Evolutionary conservation across 2,329 filamentous ascomycete genomes (phyloP), one percentile per base, ranked within the genome.

Genomic region (Fusarium pininemorale): DNA sequence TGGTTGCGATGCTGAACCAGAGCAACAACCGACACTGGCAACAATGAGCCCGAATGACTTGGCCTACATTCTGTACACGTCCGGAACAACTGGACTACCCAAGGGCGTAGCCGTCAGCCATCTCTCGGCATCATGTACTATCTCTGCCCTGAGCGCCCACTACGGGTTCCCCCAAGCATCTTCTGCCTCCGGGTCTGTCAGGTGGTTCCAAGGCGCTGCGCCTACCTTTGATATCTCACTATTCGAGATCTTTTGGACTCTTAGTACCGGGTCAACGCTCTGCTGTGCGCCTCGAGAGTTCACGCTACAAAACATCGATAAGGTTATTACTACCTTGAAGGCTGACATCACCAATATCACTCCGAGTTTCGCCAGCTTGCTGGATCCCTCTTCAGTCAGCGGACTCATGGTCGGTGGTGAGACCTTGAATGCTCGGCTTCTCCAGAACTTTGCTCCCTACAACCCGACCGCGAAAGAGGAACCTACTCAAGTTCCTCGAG

Each of bases 331-430:
- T 0, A 50, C 44, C 1, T 7, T 72, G 0, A 5, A 70, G 10
- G 64, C 69, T 3, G 58, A 72, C 9, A 70, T 73, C 12, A 72
- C 70, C 11, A 72, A 73, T 5, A 54, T 72, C 14, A 72, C 70
- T 0, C 70, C 70, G 0, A 70, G 64, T 4, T 72, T 73, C 10
- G 70, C 69, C 5, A 72, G 41, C 16, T 50, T 72, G 5, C 6
- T 72, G 1, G 70, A 73, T 4, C 64, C 64, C 1, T 26, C 26
- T 0, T 72, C 54, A 0, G 48, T 72, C 4, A 44, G 13, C 2
- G 69, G 69, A 3, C 22, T 72, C 3, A 70, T 72, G 69, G 70
- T 72, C 5, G 70, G 70, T 5, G 70, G 70, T 11, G 70, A 72
- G n/a, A 72, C 69, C 4, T 15, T 73, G 26, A 72, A 57, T 15